phyloP scores from a whole-genome alignment of 2,329 filamentous ascomycete genomes.

The Colletotrichum paranaense region DNA sequence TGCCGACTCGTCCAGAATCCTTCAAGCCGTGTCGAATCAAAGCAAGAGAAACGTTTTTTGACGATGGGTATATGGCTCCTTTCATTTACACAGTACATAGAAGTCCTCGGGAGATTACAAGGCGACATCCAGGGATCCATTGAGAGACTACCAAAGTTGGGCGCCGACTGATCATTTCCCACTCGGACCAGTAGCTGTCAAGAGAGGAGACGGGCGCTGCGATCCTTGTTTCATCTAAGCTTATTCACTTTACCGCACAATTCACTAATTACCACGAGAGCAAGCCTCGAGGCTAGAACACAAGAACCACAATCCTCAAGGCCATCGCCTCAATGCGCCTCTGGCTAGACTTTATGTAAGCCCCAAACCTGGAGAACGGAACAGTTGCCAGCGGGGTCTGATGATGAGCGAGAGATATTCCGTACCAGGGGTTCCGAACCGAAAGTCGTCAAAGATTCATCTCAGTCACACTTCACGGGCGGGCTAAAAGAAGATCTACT shows the following conservation, averaged over 20 bases:
- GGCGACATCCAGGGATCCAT: not conserved
- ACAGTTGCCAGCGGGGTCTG: not conserved
- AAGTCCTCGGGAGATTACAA: not conserved
- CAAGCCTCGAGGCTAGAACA: not conserved
- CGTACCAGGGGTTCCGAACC: not conserved
- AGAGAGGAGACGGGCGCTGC: conserved; percentile 6
- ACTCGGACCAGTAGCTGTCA: not conserved
- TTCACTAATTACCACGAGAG: not conserved
- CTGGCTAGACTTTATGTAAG: not conserved
- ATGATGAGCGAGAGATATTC: not conserved
- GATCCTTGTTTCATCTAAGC: conserved; percentile 31
- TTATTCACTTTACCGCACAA: conserved; percentile 16
- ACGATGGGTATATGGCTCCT: conserved; percentile 19
- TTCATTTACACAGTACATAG: conserved; percentile 1
- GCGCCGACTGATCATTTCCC: not conserved
- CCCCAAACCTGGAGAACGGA: not conserved
- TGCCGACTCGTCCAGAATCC: not conserved
- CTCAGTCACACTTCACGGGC: not conserved
- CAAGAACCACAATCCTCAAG: not conserved
- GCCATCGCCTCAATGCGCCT: not conserved
- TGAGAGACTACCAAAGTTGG: not conserved
- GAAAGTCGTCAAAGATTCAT: not conserved
- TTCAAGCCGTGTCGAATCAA: not conserved
- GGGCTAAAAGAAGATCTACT: conserved; percentile 10
- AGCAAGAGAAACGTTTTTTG: not conserved